phyloP scores from a whole-genome alignment of 2,329 filamentous ascomycete species.

The Camillea tinctor region DNA sequence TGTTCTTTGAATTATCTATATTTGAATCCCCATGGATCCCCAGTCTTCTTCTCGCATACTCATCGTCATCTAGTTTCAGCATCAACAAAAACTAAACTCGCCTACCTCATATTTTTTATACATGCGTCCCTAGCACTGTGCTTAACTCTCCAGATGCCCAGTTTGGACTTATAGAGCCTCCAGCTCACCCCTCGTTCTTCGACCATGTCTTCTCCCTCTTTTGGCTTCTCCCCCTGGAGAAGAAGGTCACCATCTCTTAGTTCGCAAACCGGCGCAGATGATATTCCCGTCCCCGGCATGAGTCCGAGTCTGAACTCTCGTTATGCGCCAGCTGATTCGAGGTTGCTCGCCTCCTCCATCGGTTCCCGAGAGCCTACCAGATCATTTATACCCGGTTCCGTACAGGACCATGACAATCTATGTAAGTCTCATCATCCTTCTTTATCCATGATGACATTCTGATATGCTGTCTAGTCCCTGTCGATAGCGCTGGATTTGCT shows the following conservation, averaged over 20 bases:
- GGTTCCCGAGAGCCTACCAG: conserved; percentile 62
- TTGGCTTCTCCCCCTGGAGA: conserved; percentile 50
- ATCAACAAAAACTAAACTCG: background rate
- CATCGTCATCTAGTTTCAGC: no score
- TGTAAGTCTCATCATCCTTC: conserved; percentile 37
- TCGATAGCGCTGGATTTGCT: conserved; percentile 72
- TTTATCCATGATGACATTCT: conserved; percentile 9
- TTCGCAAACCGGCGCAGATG: conserved; percentile 32
- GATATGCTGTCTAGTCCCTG: conserved; percentile 39
- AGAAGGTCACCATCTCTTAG: conserved; percentile 38
- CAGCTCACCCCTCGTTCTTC: conserved; percentile 14
- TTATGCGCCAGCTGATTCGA: conserved; percentile 19
- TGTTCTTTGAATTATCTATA: no score
- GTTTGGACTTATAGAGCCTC: conserved; percentile 11
- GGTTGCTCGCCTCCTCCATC: conserved; percentile 35
- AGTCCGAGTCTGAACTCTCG: conserved; percentile 22
- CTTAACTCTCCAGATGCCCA: conserved; percentile 11
- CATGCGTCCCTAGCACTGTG: conserved; percentile 3
- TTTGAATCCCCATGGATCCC: no score
- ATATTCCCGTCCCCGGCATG: conserved; percentile 28
- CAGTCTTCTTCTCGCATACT: no score
- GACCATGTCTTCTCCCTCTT: conserved; percentile 46
- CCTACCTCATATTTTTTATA: background rate
- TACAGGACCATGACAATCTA: conserved; percentile 60
- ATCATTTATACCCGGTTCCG: conserved; percentile 68